Evolutionary conservation across 495 filamentous ascomycete genomes (phyloP).

Genomic region (Penicillium alfredii): DNA sequence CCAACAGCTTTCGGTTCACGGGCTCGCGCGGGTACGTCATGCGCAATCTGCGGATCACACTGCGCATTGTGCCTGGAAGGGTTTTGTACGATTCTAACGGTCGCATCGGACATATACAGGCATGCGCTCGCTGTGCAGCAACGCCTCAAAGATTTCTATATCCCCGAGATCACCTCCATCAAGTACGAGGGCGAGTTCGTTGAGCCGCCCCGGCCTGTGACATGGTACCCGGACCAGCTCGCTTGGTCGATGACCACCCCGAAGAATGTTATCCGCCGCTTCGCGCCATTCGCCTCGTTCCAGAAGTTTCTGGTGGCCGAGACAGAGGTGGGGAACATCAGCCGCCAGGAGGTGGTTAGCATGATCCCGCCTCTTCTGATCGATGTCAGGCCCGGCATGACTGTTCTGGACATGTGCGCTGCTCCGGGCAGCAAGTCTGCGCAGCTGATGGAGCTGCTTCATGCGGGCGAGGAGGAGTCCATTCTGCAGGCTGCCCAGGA

Average conservation of each 20-base stretch:
- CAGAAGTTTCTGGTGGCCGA: conserved; percentile 98
- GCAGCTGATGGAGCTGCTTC: conserved; percentile 90
- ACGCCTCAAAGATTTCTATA: conserved; percentile 76
- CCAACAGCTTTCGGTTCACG: conserved; percentile 94
- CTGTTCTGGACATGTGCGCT: conserved; percentile 89
- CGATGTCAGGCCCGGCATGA: conserved; percentile 85
- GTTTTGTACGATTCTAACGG: conserved; percentile 7
- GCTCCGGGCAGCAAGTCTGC: conserved; percentile 95
- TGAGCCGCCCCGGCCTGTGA: conserved; percentile 69
- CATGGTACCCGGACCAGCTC: conserved; percentile 89
- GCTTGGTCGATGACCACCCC: conserved; percentile 96
- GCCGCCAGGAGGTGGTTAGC: conserved; percentile 91
- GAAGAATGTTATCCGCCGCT: conserved; percentile 86
- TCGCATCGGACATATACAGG: conserved; percentile 27
- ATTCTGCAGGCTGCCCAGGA: conserved; percentile 56
- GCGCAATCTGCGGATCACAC: too few relatives aligned
- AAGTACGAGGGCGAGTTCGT: conserved; percentile 72
- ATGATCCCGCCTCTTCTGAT: conserved; percentile 97
- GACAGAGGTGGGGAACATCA: conserved; percentile 94
- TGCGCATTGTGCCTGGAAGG: too few relatives aligned
- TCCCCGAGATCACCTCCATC: conserved; percentile 82
- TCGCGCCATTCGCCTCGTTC: conserved; percentile 86
- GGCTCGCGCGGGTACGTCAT: conserved; percentile 76
- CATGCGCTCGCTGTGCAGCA: conserved; percentile 85
- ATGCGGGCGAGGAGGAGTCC: conserved; percentile 80